Percentiles rank a stretch among this genome's conserved stretches.
Evolutionary conservation across 352 stramenopile species (phyloP).

Genomic region (Phytophthora boehmeriae): DNA sequence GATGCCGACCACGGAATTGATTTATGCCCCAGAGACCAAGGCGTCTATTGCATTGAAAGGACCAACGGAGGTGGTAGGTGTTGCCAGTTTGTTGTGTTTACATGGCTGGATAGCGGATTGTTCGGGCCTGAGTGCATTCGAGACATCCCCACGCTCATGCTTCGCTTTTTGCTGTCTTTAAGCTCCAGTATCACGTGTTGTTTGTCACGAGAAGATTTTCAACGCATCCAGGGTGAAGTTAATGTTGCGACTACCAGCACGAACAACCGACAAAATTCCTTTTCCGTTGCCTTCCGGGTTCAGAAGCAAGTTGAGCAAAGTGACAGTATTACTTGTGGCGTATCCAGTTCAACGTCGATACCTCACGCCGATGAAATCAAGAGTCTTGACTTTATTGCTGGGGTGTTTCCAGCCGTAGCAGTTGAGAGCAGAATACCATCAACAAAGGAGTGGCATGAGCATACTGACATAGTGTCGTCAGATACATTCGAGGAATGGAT

Average conservation of each 20-base stretch:
- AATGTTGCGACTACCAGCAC: conserved; percentile 2
- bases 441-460: conserved; percentile 10
- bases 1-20: conserved; percentile 28
- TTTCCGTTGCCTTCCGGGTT: conserved; percentile 40
- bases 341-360: conserved; percentile 1
- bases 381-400: conserved; percentile 14
- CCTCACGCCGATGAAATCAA: conserved; percentile 6
- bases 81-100: conserved; percentile 50
- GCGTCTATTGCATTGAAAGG: conserved; percentile 51
- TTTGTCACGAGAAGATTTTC: conserved; percentile 22
- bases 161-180: conserved; percentile 46
- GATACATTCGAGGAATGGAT: conserved; percentile 21
- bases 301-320: conserved; percentile 48
- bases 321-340: conserved; percentile 33
- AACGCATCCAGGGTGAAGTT: conserved; percentile 18
- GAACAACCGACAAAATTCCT: conserved; percentile 22
- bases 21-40: conserved; percentile 41
- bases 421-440: conserved; percentile 20
- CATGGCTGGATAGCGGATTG: conserved; percentile 43
- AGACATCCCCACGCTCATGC: conserved; percentile 62
- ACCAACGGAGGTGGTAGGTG: neutral
- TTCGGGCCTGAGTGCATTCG: conserved; percentile 47
- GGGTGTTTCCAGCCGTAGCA: conserved; percentile 14
- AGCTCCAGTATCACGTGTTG: conserved; percentile 32
- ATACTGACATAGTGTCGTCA: neutral